A percentile compares a stretch with the other conserved stretches of the same genome.
Conservation (phyloP, 2,329 filamentous ascomycete species). For the Ophiosphaerella korrae region DNA sequence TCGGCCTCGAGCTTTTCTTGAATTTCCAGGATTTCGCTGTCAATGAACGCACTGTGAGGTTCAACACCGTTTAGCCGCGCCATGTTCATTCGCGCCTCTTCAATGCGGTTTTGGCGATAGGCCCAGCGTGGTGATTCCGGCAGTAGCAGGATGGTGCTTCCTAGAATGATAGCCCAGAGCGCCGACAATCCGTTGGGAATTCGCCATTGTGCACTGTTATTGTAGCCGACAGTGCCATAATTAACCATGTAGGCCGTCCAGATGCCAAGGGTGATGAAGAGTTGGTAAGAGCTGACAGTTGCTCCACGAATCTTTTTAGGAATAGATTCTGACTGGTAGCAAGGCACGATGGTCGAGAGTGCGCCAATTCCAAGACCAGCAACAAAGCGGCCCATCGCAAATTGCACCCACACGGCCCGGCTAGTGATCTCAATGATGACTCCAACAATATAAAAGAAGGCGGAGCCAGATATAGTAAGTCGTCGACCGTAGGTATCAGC, state of each 20-base stretch:
- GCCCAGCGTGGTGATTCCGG: constrained; percentile 64
- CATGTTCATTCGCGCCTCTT: constrained; percentile 58
- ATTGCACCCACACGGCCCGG: constrained; percentile 63
- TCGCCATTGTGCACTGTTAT: constrained; percentile 63
- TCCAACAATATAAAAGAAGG: constrained; percentile 67
- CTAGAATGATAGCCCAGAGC: constrained; percentile 61
- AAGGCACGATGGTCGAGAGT: constrained; percentile 61
- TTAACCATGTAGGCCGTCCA: constrained; percentile 60
- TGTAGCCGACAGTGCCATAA: constrained; percentile 61
- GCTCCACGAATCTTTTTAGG: constrained; percentile 68
- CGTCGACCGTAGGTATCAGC: constrained; percentile 67
- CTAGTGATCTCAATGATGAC: constrained; percentile 70
- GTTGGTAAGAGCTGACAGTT: constrained; percentile 67
- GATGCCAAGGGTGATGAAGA: constrained; percentile 72
- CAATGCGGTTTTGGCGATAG: constrained; percentile 59
- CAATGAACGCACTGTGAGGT: constrained; percentile 59
- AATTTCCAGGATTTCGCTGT: constrained; percentile 61
- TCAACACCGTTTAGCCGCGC: constrained; percentile 61
- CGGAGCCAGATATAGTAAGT: constrained; percentile 64
- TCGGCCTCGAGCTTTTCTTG: constrained; percentile 62
- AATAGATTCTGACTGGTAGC: constrained; percentile 72
- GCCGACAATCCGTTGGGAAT: constrained; percentile 67
- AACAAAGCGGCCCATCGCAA: constrained; percentile 66
- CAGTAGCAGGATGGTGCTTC: constrained; percentile 59
- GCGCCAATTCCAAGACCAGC: constrained; percentile 70